Evolutionary conservation across 495 filamentous ascomycete species (phyloP).

Genomic region (Pseudoneurospora amorphoporcata): DNA sequence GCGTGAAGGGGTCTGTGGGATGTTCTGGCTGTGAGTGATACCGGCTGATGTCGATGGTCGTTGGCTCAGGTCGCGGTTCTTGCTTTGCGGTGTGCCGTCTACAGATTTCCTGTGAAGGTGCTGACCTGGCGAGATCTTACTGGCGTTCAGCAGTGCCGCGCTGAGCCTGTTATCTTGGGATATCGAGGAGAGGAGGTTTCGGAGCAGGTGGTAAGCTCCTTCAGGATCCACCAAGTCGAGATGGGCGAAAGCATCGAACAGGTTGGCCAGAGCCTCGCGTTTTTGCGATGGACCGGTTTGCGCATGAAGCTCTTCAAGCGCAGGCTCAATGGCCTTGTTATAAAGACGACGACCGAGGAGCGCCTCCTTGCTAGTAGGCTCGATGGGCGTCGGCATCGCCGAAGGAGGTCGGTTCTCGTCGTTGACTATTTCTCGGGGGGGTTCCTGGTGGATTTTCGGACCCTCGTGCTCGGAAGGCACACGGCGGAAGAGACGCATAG

Average conservation of each 20-base stretch:
- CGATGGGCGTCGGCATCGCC: conserved; percentile 23
- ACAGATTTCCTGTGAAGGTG: conserved; percentile 11
- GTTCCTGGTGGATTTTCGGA: conserved; percentile 1
- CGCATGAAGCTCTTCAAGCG: conserved; percentile 72
- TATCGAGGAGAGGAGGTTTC: conserved; percentile 45
- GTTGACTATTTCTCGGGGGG: conserved; percentile 17
- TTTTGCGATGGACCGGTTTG: conserved; percentile 66
- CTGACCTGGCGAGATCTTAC: not conserved
- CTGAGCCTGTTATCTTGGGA: conserved; percentile 33
- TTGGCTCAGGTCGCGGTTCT: not conserved
- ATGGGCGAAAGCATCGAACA: conserved; percentile 74
- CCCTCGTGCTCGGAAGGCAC: conserved; percentile 56
- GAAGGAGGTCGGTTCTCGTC: conserved; percentile 32
- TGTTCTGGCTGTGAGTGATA: not conserved
- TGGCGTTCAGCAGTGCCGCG: conserved; percentile 23
- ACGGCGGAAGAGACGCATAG: conserved; percentile 79
- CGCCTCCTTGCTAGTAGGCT: conserved; percentile 64
- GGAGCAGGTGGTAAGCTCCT: conserved; percentile 75
- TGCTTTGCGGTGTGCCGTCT: conserved; percentile 31
- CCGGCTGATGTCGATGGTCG: not conserved
- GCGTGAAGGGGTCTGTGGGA: not conserved
- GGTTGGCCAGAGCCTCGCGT: conserved; percentile 65
- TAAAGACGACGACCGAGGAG: conserved; percentile 70
- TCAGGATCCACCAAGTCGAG: conserved; percentile 86
- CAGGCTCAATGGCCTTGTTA: conserved; percentile 64